Conservation (phyloP, 192 early-diverging fungal species). For the Linnemannia schmuckeri region DNA sequence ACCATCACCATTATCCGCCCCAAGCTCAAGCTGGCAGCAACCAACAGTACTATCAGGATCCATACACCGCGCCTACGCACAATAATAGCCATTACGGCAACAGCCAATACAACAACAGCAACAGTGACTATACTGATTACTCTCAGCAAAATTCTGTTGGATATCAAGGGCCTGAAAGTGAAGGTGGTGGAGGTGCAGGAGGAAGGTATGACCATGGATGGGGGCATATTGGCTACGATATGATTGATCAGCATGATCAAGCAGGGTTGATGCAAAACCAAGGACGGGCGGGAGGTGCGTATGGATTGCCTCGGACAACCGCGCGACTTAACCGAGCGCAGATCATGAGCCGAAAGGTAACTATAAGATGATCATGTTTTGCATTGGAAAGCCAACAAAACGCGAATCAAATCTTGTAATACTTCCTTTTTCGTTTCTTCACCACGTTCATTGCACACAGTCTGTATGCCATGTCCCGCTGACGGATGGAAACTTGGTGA, state of each 20-base stretch:
- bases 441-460: neutral
- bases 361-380: too few relatives aligned
- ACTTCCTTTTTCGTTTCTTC: neutral
- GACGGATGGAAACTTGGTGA: constrained; percentile 75
- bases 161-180: constrained; percentile 13
- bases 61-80: too few relatives aligned
- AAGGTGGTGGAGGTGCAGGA: neutral
- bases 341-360: too few relatives aligned
- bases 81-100: constrained; percentile 21
- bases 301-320: too few relatives aligned
- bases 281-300: neutral
- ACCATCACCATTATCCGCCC: neutral
- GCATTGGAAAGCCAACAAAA: too few relatives aligned
- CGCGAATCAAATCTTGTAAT: too few relatives aligned
- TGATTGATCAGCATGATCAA: constrained; percentile 35
- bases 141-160: constrained; percentile 11
- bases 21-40: neutral
- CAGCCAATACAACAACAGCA: constrained; percentile 17
- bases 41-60: neutral
- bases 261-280: constrained; percentile 32
- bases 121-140: neutral
- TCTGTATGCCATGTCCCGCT: constrained; percentile 62
- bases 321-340: too few relatives aligned
- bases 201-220: constrained; percentile 21
- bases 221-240: constrained; percentile 25